Evolutionary conservation across 495 filamentous ascomycete genomes (phyloP).

Genomic region (Penicillium longicatenatum): DNA sequence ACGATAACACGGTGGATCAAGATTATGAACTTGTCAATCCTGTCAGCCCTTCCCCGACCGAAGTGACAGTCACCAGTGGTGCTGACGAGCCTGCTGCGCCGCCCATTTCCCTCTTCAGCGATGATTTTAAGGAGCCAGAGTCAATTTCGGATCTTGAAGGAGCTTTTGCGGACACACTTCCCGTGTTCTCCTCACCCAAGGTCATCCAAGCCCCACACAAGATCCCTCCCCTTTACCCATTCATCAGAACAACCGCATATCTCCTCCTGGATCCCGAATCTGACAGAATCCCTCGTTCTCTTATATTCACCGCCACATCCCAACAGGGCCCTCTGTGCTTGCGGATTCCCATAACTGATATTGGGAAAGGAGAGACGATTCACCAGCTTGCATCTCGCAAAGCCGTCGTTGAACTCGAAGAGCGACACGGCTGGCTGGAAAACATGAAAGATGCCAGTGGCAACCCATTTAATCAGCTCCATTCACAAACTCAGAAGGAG

Average conservation of each 20-base stretch:
- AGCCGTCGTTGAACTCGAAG: slow-evolving; percentile 67
- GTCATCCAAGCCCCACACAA: slow-evolving; percentile 9
- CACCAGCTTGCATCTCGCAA: slow-evolving; percentile 72
- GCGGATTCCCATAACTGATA: slow-evolving; percentile 59
- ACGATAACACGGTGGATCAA: background rate
- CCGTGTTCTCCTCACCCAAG: slow-evolving; percentile 3
- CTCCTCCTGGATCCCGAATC: background rate
- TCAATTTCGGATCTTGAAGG: background rate
- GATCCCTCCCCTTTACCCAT: slow-evolving; percentile 14
- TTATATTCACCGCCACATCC: slow-evolving; percentile 58
- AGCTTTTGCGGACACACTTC: slow-evolving; percentile 3
- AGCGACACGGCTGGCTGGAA: slow-evolving; percentile 65
- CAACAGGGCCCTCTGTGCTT: slow-evolving; percentile 57
- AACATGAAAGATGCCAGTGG: slow-evolving; percentile 48
- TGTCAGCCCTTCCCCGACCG: background rate
- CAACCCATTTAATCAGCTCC: slow-evolving; percentile 49
- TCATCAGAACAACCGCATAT: slow-evolving; percentile 14
- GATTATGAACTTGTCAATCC: background rate
- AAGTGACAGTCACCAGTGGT: background rate
- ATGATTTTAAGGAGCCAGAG: background rate
- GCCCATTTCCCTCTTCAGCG: background rate
- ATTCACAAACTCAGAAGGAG: slow-evolving; percentile 49
- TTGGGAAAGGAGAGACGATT: slow-evolving; percentile 56
- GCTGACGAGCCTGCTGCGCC: background rate
- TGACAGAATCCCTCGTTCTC: slow-evolving; percentile 46